These are phyloP conservation scores for Rickenella mellea DNA, from an alignment of 768 basidiomycete genomes.

Conservation along the genomic window DNA sequence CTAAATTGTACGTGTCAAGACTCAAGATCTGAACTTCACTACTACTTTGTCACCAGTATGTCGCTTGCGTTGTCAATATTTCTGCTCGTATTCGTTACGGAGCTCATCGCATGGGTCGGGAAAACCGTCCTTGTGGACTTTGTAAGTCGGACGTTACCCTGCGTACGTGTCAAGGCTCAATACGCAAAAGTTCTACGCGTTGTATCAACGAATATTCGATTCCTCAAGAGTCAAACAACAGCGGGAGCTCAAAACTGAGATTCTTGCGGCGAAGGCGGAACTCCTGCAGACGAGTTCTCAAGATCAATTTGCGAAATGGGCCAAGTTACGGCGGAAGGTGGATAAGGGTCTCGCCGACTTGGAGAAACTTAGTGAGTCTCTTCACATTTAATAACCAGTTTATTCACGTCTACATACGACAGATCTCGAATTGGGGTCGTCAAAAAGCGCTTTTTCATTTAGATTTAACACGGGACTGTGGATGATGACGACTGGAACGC, in stretches of 20 bases:
- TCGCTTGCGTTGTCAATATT: constrained; percentile 79
- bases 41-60: constrained; percentile 31
- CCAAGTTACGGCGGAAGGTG: constrained; percentile 79
- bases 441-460: constrained; percentile 53
- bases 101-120: constrained; percentile 84
- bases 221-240: constrained; percentile 47
- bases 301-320: constrained; percentile 98
- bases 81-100: constrained; percentile 68
- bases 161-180: too few relatives aligned
- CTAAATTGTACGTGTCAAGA: neutral
- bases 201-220: constrained; percentile 62
- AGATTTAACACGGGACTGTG: constrained; percentile 71
- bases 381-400: neutral
- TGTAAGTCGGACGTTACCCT: constrained; percentile 36
- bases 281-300: constrained; percentile 87
- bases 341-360: constrained; percentile 89
- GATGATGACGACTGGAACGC: constrained; percentile 79
- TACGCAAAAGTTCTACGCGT: constrained; percentile 52
- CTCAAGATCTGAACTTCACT: constrained; percentile 6
- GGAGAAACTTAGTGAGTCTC: constrained; percentile 77
- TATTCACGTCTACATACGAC: constrained; percentile 1
- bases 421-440: constrained; percentile 61
- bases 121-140: constrained; percentile 73
- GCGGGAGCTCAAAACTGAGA: constrained; percentile 65
- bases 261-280: constrained; percentile 75